A percentile compares a stretch with the other conserved stretches of the same genome.
Evolutionary conservation across 352 stramenopile genomes (phyloP).

Genomic region (Globisporangium barbulae): DNA sequence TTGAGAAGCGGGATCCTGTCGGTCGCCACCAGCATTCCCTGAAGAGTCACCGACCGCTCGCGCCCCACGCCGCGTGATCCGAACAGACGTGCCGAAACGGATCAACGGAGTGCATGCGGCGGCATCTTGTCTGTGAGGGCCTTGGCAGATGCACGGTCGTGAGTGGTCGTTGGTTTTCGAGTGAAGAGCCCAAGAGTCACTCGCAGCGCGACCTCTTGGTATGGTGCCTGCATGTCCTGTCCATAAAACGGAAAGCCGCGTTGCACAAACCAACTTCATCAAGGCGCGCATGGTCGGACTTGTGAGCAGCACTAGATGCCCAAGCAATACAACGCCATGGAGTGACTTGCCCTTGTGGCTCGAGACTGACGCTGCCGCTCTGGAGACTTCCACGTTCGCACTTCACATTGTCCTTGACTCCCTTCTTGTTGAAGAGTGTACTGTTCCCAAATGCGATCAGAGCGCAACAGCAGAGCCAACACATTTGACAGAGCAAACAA

Average conservation of each 20-base stretch:
- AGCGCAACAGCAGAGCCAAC: too few relatives aligned
- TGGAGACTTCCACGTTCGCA: not conserved
- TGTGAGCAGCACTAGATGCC: too few relatives aligned
- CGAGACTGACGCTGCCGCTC: not conserved
- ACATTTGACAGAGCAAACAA: not conserved
- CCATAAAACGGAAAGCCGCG: not conserved
- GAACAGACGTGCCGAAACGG: slow-evolving; percentile 4
- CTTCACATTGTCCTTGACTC: not conserved
- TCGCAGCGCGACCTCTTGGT: not conserved
- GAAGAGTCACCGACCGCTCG: slow-evolving; percentile 7
- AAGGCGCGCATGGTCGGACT: too few relatives aligned
- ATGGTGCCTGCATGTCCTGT: not conserved
- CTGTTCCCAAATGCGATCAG: too few relatives aligned
- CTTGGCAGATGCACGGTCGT: not conserved
- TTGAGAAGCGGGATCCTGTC: not conserved
- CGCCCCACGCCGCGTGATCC: not conserved
- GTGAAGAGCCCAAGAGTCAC: not conserved
- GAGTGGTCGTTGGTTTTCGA: slow-evolving; percentile 4
- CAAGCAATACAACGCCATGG: too few relatives aligned
- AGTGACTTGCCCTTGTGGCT: not conserved
- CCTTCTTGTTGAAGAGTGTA: too few relatives aligned
- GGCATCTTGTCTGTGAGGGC: not conserved
- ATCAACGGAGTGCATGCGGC: not conserved
- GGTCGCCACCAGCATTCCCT: not conserved
- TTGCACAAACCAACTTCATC: not conserved